These are phyloP conservation scores for Teratosphaeria nubilosa DNA, from an alignment of 2,329 filamentous ascomycete species.

Conservation along the genomic window DNA sequence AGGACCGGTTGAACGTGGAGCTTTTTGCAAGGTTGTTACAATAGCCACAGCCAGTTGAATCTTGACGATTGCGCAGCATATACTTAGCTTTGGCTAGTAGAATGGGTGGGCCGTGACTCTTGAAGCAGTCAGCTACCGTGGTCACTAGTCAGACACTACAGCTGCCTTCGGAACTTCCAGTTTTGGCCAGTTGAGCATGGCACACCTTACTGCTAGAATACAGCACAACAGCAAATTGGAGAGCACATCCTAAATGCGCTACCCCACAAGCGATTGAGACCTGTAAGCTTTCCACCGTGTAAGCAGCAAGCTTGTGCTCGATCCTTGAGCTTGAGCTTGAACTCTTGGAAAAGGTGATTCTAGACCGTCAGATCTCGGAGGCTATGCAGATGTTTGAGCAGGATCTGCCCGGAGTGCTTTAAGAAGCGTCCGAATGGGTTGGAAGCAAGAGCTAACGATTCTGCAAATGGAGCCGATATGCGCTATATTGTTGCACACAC, in stretches of 20 bases:
- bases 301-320: no score
- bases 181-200: not conserved
- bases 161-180: not conserved
- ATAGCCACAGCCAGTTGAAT: not conserved
- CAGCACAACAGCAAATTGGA: no score
- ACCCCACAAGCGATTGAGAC: no score
- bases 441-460: not conserved
- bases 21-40: not conserved
- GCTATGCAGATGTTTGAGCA: no score
- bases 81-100: not conserved
- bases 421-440: no score
- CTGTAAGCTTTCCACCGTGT: no score
- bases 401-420: no score
- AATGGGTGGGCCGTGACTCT: not conserved
- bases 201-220: not conserved
- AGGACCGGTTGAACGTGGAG: not conserved
- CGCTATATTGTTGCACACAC: not conserved
- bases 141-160: not conserved
- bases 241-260: no score
- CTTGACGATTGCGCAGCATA: not conserved
- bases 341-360: no score
- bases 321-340: no score
- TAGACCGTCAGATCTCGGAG: no score
- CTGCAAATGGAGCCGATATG: not conserved
- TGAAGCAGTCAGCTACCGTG: not conserved